Conservation (phyloP, 768 basidiomycete species). For the Porpolomopsis calyptriformis region DNA sequence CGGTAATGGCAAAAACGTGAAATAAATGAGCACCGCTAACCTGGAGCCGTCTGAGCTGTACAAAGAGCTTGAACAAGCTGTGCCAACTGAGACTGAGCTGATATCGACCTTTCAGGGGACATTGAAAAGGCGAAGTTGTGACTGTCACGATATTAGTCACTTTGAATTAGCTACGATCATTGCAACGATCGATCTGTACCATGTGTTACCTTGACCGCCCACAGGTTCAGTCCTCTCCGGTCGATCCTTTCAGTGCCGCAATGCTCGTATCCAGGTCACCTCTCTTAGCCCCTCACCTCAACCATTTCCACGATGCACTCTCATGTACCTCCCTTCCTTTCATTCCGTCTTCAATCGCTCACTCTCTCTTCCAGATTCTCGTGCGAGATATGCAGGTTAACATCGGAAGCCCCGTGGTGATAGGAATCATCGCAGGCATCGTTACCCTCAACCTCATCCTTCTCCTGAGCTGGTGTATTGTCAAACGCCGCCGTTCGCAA, state of each 20-base stretch:
- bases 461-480: not conserved
- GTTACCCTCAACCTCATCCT: not conserved
- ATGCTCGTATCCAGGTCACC: too few relatives aligned
- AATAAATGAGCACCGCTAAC: constrained; percentile 1
- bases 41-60: constrained; percentile 12
- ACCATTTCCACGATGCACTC: not conserved
- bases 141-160: too few relatives aligned
- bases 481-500: not conserved
- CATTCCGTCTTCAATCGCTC: not conserved
- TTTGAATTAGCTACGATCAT: too few relatives aligned
- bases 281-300: too few relatives aligned
- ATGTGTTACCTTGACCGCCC: too few relatives aligned
- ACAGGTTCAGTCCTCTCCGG: too few relatives aligned
- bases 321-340: not conserved
- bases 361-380: too few relatives aligned
- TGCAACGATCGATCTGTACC: too few relatives aligned
- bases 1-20: not conserved
- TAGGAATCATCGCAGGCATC: not conserved
- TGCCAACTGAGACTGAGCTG: constrained; percentile 7
- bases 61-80: constrained; percentile 10
- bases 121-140: too few relatives aligned
- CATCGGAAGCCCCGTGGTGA: not conserved
- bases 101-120: constrained; percentile 5
- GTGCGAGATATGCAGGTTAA: not conserved
- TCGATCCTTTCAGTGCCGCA: too few relatives aligned